Evolutionary conservation across 2,329 filamentous ascomycete genomes (phyloP).

Genomic region (Epichloe hybrida): DNA sequence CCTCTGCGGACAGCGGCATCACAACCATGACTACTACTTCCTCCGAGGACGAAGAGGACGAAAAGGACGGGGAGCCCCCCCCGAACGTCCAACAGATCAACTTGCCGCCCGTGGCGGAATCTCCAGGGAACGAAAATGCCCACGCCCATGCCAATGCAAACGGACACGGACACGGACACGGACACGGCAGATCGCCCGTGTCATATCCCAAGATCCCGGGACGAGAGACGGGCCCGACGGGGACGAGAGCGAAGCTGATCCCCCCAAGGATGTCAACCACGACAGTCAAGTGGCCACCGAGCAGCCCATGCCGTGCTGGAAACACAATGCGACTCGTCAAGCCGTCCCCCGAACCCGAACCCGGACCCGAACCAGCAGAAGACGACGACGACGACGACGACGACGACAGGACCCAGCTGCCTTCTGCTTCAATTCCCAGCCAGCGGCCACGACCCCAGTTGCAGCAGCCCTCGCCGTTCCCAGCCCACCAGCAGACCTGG

Average conservation of each 20-base stretch:
- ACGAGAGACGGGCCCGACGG: slow-evolving; percentile 6
- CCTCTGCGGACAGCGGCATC: slow-evolving; percentile 20
- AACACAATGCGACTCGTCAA: slow-evolving; percentile 23
- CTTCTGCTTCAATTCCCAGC: slow-evolving; percentile 1
- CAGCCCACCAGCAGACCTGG: background rate
- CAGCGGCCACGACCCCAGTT: background rate
- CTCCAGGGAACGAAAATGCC: slow-evolving; percentile 20
- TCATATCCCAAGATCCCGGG: slow-evolving; percentile 18
- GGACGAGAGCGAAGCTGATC: slow-evolving; percentile 11
- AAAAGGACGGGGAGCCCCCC: slow-evolving; percentile 10
- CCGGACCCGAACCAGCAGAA: slow-evolving; percentile 9
- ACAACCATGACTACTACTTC: slow-evolving; percentile 17
- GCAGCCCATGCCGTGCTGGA: background rate
- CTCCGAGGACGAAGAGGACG: slow-evolving; percentile 13
- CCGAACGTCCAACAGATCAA: slow-evolving; percentile 14
- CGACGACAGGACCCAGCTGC: slow-evolving; percentile 8
- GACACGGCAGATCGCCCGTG: slow-evolving; percentile 16
- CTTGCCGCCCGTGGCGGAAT: slow-evolving; percentile 37
- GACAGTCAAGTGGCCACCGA: background rate
- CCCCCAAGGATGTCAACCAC: slow-evolving; percentile 19
- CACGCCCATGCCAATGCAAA: background rate
- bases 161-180: slow-evolving; percentile 3
- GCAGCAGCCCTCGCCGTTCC: slow-evolving; percentile 1
- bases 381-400: slow-evolving; percentile 10
- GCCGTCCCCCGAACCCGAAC: slow-evolving; percentile 16